phyloP scores from a whole-genome alignment of 441 rosid genomes.

The Breynia disticha region DNA sequence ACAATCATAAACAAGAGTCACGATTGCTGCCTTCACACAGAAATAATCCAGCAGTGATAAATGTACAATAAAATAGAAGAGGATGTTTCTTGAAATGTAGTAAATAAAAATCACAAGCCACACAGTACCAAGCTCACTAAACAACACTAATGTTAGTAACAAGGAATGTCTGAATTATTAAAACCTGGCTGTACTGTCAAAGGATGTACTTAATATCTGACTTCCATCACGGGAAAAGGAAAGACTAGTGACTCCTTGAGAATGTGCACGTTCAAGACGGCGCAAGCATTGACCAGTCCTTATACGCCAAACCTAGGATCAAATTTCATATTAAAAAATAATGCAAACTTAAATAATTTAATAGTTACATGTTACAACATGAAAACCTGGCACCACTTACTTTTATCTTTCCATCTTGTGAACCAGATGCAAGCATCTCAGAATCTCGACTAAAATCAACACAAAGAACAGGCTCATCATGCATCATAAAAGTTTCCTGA shows the following conservation, averaged over 20 bases:
- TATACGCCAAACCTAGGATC: slow-evolving; percentile 81
- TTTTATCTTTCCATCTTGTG: slow-evolving; percentile 95
- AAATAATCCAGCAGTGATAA: background rate
- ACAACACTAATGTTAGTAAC: background rate
- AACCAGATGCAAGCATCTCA: slow-evolving; percentile 94
- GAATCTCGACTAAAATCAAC: slow-evolving; percentile 97
- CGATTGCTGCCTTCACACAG: too few species aligned
- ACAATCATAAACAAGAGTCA: slow-evolving; percentile 7
- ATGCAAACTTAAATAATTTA: background rate
- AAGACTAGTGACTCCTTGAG: slow-evolving; percentile 90
- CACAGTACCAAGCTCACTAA: background rate
- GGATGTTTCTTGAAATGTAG: too few species aligned
- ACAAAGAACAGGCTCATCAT: slow-evolving; percentile 93
- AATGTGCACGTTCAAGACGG: slow-evolving; percentile 88
- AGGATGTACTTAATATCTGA: slow-evolving; percentile 88
- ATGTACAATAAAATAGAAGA: background rate
- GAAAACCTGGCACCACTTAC: slow-evolving; percentile 27
- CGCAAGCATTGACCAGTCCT: slow-evolving; percentile 95
- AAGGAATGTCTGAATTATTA: too few species aligned
- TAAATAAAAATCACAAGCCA: too few species aligned
- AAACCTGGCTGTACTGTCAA: slow-evolving; percentile 88
- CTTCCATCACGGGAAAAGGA: slow-evolving; percentile 95
- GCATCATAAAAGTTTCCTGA: slow-evolving; percentile 99
- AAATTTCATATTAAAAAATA: slow-evolving; percentile 8
- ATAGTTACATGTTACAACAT: too few species aligned